Conservation (phyloP, 495 filamentous ascomycete genomes). For the Penicillium diatomitis region DNA sequence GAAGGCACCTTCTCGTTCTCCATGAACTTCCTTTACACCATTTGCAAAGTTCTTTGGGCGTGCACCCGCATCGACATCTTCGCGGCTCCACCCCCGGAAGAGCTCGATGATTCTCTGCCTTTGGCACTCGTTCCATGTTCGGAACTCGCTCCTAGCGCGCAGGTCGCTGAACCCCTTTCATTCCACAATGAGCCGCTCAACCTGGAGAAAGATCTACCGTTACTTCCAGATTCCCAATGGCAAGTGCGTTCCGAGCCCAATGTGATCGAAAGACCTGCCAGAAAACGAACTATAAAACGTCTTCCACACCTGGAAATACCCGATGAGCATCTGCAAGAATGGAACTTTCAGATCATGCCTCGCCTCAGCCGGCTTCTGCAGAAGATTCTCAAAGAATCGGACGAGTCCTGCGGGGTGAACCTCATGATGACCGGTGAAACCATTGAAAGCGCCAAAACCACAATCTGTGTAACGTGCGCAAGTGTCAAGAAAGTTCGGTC, state of each 20-base stretch:
- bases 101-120: conserved; percentile 38
- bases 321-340: conserved; percentile 55
- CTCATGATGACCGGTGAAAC: conserved; percentile 67
- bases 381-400: conserved; percentile 48
- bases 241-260: conserved; percentile 17
- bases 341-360: conserved; percentile 63
- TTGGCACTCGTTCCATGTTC: conserved; percentile 34
- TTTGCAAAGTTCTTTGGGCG: conserved; percentile 36
- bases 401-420: conserved; percentile 64
- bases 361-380: conserved; percentile 60
- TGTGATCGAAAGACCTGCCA: conserved; percentile 21
- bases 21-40: conserved; percentile 41
- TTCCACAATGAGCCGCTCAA: conserved; percentile 9
- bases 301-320: conserved; percentile 43
- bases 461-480: conserved; percentile 65
- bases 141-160: conserved; percentile 21
- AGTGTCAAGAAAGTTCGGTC: conserved; percentile 62
- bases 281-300: conserved; percentile 37
- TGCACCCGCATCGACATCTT: conserved; percentile 41
- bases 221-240: conserved; percentile 18
- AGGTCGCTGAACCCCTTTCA: conserved; percentile 13
- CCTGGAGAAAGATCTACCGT: conserved; percentile 15
- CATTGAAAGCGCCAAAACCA: conserved; percentile 55
- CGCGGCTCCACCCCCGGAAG: conserved; percentile 32
- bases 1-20: conserved; percentile 39